Base-by-base conservation (phyloP, 495 filamentous ascomycete species). In the Tetracladium marchalianum region DNA sequence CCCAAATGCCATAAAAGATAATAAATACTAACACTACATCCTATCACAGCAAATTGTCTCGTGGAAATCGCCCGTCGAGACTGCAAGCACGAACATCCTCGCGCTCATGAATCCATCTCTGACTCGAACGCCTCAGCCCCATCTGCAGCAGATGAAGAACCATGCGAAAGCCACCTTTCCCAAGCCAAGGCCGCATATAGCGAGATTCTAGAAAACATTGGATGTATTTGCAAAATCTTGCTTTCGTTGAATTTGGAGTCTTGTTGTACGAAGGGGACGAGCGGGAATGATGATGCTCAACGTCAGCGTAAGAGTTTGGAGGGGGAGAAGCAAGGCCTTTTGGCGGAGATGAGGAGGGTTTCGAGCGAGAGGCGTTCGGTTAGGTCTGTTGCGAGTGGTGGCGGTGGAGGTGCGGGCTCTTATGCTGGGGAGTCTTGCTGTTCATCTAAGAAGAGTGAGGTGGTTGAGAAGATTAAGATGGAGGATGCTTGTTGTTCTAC, bases 171-270 rank as follows among this genome's bases (percentile, higher is more conserved):
- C 36, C 44, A 47, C 44, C 31, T 19, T 13, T 39, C 39, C 7
- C 10, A 39, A 35, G 72, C 46, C 61, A 52, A 1, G 56, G 58
- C 34, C 22, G n/a, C 18, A 40, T 47, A 39, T 39, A 35, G 44
- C 17, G 44, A n/a, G 19, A 72, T 51, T 13, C 62, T 76, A 7
- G 52, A 66, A 39, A 67, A 71, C 15, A 52, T 76, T 12, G 75
- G 75, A 8, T 78, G 73, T 58, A 71, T 77, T 43, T 78, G 73
- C 52, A 66, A 72, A 27, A 67, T 71, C 35, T 58, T 78, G 3
- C 40, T 76, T 32, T 71, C 73, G 24, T 62, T 75, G 38, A 70
- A 71, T 11, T 60, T 72, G 35, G 71, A 77, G 49, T 64, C 70
- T 6, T 78, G 75, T 55, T 78, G 75, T 47, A 38, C 31, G 3